Percentiles rank a stretch among this genome's conserved stretches.
phyloP scores from a whole-genome alignment of 2,329 filamentous ascomycete species.

The Pseudogymnoascus sp. region DNA sequence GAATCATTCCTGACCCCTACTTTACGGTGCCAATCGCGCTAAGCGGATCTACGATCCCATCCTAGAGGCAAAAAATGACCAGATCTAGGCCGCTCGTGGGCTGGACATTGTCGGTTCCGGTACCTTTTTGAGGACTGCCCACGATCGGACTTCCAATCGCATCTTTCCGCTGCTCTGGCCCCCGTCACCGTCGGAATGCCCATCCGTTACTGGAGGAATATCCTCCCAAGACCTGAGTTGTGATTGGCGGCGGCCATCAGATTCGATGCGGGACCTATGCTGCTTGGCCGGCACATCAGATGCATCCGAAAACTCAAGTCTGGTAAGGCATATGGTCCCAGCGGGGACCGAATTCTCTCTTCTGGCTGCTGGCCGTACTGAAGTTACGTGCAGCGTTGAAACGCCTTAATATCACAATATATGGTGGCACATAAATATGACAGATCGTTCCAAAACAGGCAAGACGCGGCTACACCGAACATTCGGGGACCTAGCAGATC shows the following conservation, averaged over 20 bases:
- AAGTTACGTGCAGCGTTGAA: neutral
- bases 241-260: neutral
- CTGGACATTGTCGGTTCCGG: neutral
- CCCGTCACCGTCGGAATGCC: neutral
- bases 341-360: neutral
- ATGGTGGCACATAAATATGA: neutral
- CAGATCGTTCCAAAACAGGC: neutral
- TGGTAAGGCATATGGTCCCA: neutral
- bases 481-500: neutral
- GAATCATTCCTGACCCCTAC: neutral
- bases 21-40: neutral
- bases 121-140: neutral
- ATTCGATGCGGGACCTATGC: neutral
- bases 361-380: neutral
- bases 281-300: slow-evolving; percentile 1
- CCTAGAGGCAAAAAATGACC: neutral
- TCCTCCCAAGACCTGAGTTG: neutral
- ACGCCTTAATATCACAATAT: slow-evolving; percentile 2
- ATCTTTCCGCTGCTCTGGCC: neutral
- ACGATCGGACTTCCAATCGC: neutral
- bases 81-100: neutral
- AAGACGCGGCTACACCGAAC: slow-evolving; percentile 1
- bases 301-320: neutral
- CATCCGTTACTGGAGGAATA: neutral
- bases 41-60: neutral